Evolutionary conservation across 140 eudicot species (phyloP).

Genomic region (Flaveria floridana): DNA sequence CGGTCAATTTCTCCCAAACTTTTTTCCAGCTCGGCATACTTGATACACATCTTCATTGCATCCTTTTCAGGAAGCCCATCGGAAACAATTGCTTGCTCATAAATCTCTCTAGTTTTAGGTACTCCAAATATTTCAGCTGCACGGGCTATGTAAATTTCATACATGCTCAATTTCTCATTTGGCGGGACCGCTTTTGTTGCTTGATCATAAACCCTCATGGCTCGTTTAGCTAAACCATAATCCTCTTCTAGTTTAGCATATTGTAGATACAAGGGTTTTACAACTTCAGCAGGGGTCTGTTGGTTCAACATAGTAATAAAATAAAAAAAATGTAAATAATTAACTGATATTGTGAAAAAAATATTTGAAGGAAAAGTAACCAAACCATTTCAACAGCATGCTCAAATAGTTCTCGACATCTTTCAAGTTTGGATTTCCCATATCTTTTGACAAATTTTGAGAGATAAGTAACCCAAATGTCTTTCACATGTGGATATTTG

Average conservation of each 20-base stretch:
- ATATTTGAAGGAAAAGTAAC: neutral
- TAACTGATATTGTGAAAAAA: neutral
- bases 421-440: slow-evolving; percentile 83
- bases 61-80: slow-evolving; percentile 91
- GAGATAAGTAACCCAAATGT: slow-evolving; percentile 94
- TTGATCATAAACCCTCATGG: slow-evolving; percentile 86
- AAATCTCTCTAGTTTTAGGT: slow-evolving; percentile 81
- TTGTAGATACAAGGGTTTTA: slow-evolving; percentile 78
- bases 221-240: slow-evolving; percentile 88
- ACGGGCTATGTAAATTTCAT: slow-evolving; percentile 86
- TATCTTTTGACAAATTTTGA: slow-evolving; percentile 93
- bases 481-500: slow-evolving; percentile 92
- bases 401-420: slow-evolving; percentile 84
- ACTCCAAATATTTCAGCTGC: slow-evolving; percentile 95
- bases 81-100: slow-evolving; percentile 81
- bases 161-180: slow-evolving; percentile 88
- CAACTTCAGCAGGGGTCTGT: slow-evolving; percentile 90
- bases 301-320: neutral
- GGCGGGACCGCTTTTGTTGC: slow-evolving; percentile 88
- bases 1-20: slow-evolving; percentile 94
- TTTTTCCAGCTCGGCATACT: slow-evolving; percentile 92
- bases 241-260: slow-evolving; percentile 92
- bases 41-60: slow-evolving; percentile 79
- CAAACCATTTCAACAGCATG: slow-evolving; percentile 88
- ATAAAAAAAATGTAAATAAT: neutral